Evolutionary conservation across 1,139 yeast species (phyloP), one percentile per base, ranked within the genome.

Genomic region (Arxiozyma heterogenica): DNA sequence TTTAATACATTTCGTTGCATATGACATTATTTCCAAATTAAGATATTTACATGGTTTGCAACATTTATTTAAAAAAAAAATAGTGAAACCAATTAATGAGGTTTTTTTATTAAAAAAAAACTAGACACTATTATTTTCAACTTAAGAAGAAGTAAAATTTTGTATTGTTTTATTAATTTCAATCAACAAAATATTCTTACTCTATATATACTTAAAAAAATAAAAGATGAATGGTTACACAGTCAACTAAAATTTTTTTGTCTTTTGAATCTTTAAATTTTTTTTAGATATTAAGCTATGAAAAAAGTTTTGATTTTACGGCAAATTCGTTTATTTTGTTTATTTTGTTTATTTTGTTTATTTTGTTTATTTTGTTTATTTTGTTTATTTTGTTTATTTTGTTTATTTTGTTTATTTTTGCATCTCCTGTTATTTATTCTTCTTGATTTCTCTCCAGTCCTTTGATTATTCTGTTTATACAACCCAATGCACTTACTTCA

Each of bases 21-120:
- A 25, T 44, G 38, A 25, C 20, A 12, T 45, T 45, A 23, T 52
- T 49, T 38, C 54, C 56, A 12, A 34, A 49, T 44, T 39, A 46
- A 53, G 56, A 52, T 41, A 52, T 49, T 44, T 54, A 54, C 56
- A 52, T 47, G 56, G 38, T 43, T 30, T 27, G 23, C 27, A 44
- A 20, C 41, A 39, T 12, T 18, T 30, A 30, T 23, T 7, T 27
- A 18, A 27, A 17, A 22, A 17, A 5, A 4, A 27, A 17, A 44
- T 27, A 30, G 8, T 11, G 30, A 8, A 18, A 20, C 41, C 25
- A 34, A n/a, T 6, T 30, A 9, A 27, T 27, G 30, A 12, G 23
- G 18, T 17, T 1, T 17, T 7, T n/a, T 12, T 44, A 6, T 7
- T 8, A 44, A 17, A 44, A 25, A 44, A 12, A 44, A 34, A n/a